Evolutionary conservation across 129 eudicot genomes (phyloP).

Genomic region (Flaveria robusta): DNA sequence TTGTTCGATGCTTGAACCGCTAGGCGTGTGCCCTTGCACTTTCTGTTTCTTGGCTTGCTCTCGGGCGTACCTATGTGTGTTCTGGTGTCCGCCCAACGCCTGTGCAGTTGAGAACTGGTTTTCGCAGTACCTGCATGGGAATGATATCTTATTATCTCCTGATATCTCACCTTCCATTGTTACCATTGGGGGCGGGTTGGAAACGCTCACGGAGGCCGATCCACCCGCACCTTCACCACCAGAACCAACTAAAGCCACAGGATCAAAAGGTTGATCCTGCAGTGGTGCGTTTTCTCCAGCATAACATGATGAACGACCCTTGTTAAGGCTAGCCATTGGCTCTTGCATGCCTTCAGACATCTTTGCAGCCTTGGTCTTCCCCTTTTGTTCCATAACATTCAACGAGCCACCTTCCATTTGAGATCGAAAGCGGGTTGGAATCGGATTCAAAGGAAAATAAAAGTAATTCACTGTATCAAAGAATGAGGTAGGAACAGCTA

Average conservation of each 20-base stretch:
- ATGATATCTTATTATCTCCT: not conserved
- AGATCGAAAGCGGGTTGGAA: not conserved
- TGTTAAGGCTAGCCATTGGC: not conserved
- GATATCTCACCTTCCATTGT: not conserved
- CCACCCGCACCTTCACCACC: not conserved
- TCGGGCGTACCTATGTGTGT: constrained; percentile 52
- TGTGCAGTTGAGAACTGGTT: constrained; percentile 51
- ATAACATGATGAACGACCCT: not conserved
- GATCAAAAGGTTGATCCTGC: not conserved
- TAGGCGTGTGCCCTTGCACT: not conserved
- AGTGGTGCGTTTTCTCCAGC: not conserved
- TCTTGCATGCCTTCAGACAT: not conserved
- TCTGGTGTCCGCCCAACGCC: constrained; percentile 75
- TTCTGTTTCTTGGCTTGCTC: constrained; percentile 43
- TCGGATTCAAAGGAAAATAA: not conserved
- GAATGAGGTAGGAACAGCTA: not conserved
- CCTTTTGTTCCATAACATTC: not conserved
- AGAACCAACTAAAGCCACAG: not conserved
- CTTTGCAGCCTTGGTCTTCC: not conserved
- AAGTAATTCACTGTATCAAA: not conserved
- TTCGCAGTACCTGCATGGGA: constrained; percentile 43
- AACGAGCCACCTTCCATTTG: constrained; percentile 7
- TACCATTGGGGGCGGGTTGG: not conserved
- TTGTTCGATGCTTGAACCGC: not conserved
- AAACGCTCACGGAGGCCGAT: not conserved